Evolutionary conservation across 441 rosid species (phyloP), one percentile per base, ranked within the genome.

Genomic region (Oxalis stricta): DNA sequence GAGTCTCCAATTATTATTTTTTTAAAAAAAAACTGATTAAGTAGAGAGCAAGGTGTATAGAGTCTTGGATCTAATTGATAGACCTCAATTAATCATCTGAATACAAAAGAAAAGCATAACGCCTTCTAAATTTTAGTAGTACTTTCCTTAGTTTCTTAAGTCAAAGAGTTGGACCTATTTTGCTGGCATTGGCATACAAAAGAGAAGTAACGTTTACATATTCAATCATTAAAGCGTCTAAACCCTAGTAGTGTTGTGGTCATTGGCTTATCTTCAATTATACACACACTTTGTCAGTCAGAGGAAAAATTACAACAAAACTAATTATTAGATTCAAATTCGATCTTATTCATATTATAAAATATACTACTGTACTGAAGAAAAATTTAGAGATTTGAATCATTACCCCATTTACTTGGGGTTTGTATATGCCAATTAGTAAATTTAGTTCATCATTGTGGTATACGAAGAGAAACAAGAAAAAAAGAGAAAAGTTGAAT

Each of bases 141-240:
- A n/a, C n/a, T n/a, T n/a, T n/a, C n/a, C n/a, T n/a, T n/a, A n/a
- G n/a, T n/a, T n/a, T n/a, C n/a, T n/a, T n/a, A n/a, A n/a, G n/a
- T n/a, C n/a, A n/a, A n/a, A n/a, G n/a, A n/a, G n/a, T n/a, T n/a
- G n/a, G n/a, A n/a, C n/a, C n/a, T n/a, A n/a, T n/a, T n/a, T n/a
- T n/a, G n/a, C n/a, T n/a, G n/a, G n/a, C n/a, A n/a, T 4, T 6
- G 16, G 29, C 18, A 44, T 7, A 7, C 15, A 31, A 18, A 42
- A 26, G 34, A 4, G 18, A 24, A 14, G 34, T 9, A 7, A 26
- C 22, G 32, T 36, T 16, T 11, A 13, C 33, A 8, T 15, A 24
- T 38, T 26, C 26, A 59, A 59, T 67, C 52, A 59, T 63, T 58
- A 63, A 63, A 68, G 65, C 62, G 51, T 51, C n/a, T n/a, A n/a